Evolutionary conservation across 495 filamentous ascomycete species (phyloP).

Genomic region (Trypethelium eluteriae): DNA sequence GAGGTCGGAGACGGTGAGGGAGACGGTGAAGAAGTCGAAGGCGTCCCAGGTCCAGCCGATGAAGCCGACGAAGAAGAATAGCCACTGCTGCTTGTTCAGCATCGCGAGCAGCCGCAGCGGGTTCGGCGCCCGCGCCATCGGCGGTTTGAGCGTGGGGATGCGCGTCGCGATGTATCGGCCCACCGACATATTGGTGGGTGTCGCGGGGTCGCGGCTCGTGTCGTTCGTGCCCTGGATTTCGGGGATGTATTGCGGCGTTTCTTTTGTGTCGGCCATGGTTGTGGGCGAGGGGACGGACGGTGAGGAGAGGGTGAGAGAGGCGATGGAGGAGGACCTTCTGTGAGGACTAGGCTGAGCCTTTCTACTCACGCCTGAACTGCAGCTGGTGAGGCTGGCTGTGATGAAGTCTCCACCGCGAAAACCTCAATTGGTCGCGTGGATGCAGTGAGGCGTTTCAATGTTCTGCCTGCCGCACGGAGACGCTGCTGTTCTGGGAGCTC

Average conservation of each 20-base stretch:
- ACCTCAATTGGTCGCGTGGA: no score
- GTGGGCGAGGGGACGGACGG: no score
- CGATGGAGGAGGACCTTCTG: neutral
- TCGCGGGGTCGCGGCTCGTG: neutral
- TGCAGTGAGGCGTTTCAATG: neutral
- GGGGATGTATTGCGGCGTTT: neutral
- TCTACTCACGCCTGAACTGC: no score
- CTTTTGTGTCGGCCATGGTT: neutral
- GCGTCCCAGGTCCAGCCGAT: conserved; percentile 64
- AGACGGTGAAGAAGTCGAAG: conserved; percentile 89
- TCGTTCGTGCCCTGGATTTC: neutral
- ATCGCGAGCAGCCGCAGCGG: conserved; percentile 63
- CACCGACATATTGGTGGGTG: conserved; percentile 24
- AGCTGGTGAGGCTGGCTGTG: neutral
- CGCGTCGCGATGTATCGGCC: conserved; percentile 59
- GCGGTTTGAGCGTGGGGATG: conserved; percentile 63
- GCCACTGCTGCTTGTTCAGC: conserved; percentile 71
- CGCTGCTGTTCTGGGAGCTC: no score
- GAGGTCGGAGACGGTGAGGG: conserved; percentile 61
- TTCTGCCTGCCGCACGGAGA: neutral
- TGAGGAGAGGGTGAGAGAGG: neutral
- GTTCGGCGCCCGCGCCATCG: conserved; percentile 71
- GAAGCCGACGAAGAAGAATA: conserved; percentile 61
- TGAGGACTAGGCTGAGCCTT: neutral
- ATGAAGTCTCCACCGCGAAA: neutral